These are phyloP conservation scores for Fusarium nelsonii DNA, from an alignment of 2,329 filamentous ascomycete species.

Conservation along the genomic window DNA sequence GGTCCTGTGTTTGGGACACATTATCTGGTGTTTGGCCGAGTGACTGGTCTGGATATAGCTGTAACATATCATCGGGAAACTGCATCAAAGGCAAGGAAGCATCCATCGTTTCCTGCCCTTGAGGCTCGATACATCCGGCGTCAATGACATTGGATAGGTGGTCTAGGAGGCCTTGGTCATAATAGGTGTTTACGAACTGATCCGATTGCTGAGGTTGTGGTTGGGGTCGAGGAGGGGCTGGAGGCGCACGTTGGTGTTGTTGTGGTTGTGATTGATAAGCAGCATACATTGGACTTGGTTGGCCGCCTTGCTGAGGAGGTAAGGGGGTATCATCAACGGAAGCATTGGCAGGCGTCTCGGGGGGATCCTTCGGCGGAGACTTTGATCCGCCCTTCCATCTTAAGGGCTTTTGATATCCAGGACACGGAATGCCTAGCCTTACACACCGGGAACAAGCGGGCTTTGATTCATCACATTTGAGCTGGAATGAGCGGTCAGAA, in stretches of 20 bases:
- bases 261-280: conserved; percentile 20
- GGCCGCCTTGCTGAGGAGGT: conserved; percentile 3
- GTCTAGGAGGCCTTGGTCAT: conserved; percentile 27
- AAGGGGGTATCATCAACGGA: conserved; percentile 1
- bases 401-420: conserved; percentile 40
- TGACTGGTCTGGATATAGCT: conserved; percentile 20
- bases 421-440: conserved; percentile 42
- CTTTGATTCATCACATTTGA: conserved; percentile 42
- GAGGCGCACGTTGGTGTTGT: not conserved
- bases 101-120: conserved; percentile 12
- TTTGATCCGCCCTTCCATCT: conserved; percentile 34
- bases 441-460: conserved; percentile 39
- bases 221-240: not conserved
- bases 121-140: conserved; percentile 6
- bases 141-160: conserved; percentile 27
- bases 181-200: conserved; percentile 23
- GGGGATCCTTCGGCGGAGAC: conserved; percentile 8
- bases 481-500: conserved; percentile 27
- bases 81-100: conserved; percentile 32
- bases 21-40: conserved; percentile 19
- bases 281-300: conserved; percentile 11
- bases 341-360: conserved; percentile 17
- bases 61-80: conserved; percentile 24
- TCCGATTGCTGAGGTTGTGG: conserved; percentile 6
- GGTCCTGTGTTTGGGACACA: conserved; percentile 23